These are phyloP conservation scores for Boletus eberwhitei DNA, from an alignment of 768 basidiomycete species.

Conservation along the genomic window DNA sequence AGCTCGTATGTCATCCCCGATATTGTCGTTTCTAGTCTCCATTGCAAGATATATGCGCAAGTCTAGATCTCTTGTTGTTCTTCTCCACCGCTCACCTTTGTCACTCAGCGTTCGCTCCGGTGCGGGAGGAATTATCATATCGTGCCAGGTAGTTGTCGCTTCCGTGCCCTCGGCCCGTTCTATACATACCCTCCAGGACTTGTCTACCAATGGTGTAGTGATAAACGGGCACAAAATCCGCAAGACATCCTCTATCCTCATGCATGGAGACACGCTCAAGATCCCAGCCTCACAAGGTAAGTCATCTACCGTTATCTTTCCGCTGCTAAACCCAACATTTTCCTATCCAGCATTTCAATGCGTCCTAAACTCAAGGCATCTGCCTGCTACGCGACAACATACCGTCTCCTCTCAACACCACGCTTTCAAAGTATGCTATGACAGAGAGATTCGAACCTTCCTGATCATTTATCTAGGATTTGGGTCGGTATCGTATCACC, in stretches of 20 bases:
- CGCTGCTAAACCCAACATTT: neutral
- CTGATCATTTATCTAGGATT: conserved; percentile 37
- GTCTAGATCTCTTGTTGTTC: conserved; percentile 16
- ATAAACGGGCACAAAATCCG: conserved; percentile 69
- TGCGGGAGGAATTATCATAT: conserved; percentile 69
- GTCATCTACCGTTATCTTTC: neutral
- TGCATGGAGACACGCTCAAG: conserved; percentile 70
- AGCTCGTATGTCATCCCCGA: conserved; percentile 65
- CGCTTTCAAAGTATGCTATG: conserved; percentile 47
- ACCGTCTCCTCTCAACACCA: conserved; percentile 55
- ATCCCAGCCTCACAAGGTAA: conserved; percentile 66
- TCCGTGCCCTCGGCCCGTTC: neutral
- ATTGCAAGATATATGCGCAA: conserved; percentile 81
- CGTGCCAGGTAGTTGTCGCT: conserved; percentile 57
- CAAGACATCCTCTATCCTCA: conserved; percentile 65
- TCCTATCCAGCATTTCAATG: conserved; percentile 59
- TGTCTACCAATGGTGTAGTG: conserved; percentile 71
- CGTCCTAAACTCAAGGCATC: conserved; percentile 51
- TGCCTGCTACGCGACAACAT: conserved; percentile 51
- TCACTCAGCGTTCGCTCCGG: conserved; percentile 59
- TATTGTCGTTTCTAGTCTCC: conserved; percentile 60
- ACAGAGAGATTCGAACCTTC: neutral
- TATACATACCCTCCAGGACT: conserved; percentile 45
- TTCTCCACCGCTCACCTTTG: neutral
- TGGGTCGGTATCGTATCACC: conserved; percentile 71